These are phyloP conservation scores for Blepharisma stoltei DNA, from an alignment of 73 alveolate genomes.

Conservation along the genomic window DNA sequence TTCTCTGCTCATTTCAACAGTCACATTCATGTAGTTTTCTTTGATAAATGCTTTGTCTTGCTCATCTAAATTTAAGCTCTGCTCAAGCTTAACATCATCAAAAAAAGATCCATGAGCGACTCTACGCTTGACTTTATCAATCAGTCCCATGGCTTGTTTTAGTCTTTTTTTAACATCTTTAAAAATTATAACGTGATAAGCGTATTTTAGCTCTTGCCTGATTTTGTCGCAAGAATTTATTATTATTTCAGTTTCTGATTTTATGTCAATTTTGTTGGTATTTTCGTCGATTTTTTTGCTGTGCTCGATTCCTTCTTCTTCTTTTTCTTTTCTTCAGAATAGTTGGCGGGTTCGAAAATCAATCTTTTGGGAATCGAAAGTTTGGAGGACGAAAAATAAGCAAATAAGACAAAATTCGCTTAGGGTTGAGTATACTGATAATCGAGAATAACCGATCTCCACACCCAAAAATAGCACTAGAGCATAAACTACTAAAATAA, in stretches of 20 bases:
- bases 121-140: conserved; percentile 5
- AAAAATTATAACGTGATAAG: not conserved
- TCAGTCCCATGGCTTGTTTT: not conserved
- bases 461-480: not conserved
- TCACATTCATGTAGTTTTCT: conserved; percentile 2
- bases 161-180: conserved; percentile 10
- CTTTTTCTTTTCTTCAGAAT: not conserved
- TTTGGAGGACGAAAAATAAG: not conserved
- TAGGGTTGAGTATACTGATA: not conserved
- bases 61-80: not conserved
- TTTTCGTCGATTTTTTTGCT: not conserved
- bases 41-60: not conserved
- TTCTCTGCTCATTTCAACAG: no score
- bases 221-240: not conserved
- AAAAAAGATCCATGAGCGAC: conserved; percentile 1
- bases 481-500: not conserved
- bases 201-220: not conserved
- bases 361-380: not conserved
- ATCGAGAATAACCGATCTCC: not conserved
- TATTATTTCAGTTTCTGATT: not conserved
- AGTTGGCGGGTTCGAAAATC: not conserved
- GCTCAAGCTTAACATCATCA: not conserved
- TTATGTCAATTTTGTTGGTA: not conserved
- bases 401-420: not conserved
- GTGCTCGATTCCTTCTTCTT: not conserved